Evolutionary conservation across 495 filamentous ascomycete species (phyloP).

Genomic region (Cercophora scortea): DNA sequence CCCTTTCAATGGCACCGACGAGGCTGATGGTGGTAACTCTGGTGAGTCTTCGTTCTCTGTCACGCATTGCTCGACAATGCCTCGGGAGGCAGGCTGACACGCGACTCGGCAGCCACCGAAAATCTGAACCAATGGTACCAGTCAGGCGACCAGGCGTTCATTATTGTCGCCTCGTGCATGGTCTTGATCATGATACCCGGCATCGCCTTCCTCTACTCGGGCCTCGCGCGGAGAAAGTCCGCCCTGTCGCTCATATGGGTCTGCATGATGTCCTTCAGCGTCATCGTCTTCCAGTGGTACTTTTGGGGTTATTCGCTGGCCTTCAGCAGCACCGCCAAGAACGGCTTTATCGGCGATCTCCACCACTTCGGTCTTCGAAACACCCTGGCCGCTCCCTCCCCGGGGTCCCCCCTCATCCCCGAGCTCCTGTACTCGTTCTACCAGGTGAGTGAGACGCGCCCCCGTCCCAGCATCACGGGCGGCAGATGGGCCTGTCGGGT

Average conservation of each 20-base stretch:
- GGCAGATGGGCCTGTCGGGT: not conserved
- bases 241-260: slow-evolving; percentile 95
- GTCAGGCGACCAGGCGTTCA: slow-evolving; percentile 66
- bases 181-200: slow-evolving; percentile 93
- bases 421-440: slow-evolving; percentile 90
- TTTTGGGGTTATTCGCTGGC: slow-evolving; percentile 97
- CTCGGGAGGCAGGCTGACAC: not conserved
- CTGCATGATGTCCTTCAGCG: slow-evolving; percentile 78
- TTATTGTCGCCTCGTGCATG: slow-evolving; percentile 88
- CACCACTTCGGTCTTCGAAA: slow-evolving; percentile 77
- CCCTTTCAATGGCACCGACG: slow-evolving; percentile 66
- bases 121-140: slow-evolving; percentile 84
- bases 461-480: not conserved
- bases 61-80: not conserved
- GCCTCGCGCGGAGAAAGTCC: slow-evolving; percentile 89
- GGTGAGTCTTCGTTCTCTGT: slow-evolving; percentile 43
- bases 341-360: slow-evolving; percentile 77
- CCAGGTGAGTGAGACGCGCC: slow-evolving; percentile 42
- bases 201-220: slow-evolving; percentile 98
- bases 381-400: slow-evolving; percentile 71
- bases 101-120: slow-evolving; percentile 46
- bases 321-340: slow-evolving; percentile 77
- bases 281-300: slow-evolving; percentile 97
- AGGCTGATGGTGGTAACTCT: slow-evolving; percentile 68
- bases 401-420: slow-evolving; percentile 71